phyloP scores from a whole-genome alignment of 1,284 basidiomycete genomes.

The Tausonia pullulans region DNA sequence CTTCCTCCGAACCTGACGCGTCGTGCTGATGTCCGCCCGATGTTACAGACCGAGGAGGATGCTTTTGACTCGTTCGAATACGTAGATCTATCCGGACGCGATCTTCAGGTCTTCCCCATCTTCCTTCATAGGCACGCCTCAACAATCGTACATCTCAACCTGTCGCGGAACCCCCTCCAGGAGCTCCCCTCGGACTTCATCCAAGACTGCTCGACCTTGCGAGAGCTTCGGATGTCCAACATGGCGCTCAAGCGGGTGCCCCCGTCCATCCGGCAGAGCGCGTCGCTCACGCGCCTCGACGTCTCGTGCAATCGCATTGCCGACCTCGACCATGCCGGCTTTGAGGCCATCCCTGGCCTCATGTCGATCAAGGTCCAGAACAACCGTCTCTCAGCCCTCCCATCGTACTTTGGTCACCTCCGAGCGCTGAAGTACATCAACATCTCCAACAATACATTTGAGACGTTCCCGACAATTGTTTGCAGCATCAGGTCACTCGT shows the following conservation, averaged over 20 bases:
- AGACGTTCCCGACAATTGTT: conserved; percentile 63
- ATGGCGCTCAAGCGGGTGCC: conserved; percentile 95
- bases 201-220: conserved; percentile 71
- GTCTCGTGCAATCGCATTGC: conserved; percentile 86
- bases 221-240: conserved; percentile 77
- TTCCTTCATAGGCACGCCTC: conserved; percentile 77
- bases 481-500: conserved; percentile 60
- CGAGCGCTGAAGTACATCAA: conserved; percentile 66
- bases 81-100: conserved; percentile 72
- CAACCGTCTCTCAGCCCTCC: conserved; percentile 80
- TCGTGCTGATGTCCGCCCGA: too few species aligned
- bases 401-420: conserved; percentile 71
- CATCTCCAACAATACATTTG: conserved; percentile 95
- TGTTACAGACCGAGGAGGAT: conserved; percentile 49
- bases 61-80: conserved; percentile 64
- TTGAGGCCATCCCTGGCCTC: conserved; percentile 67
- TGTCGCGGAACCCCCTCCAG: conserved; percentile 90
- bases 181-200: conserved; percentile 96
- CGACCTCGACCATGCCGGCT: conserved; percentile 73
- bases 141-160: conserved; percentile 72
- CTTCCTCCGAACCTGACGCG: background rate
- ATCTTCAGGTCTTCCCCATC: conserved; percentile 83
- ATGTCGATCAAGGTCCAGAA: conserved; percentile 73
- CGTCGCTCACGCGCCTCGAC: conserved; percentile 70
- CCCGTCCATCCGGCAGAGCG: conserved; percentile 63